Base-by-base conservation (phyloP, 2,329 filamentous ascomycete species). In the Colletotrichum acutatum region DNA sequence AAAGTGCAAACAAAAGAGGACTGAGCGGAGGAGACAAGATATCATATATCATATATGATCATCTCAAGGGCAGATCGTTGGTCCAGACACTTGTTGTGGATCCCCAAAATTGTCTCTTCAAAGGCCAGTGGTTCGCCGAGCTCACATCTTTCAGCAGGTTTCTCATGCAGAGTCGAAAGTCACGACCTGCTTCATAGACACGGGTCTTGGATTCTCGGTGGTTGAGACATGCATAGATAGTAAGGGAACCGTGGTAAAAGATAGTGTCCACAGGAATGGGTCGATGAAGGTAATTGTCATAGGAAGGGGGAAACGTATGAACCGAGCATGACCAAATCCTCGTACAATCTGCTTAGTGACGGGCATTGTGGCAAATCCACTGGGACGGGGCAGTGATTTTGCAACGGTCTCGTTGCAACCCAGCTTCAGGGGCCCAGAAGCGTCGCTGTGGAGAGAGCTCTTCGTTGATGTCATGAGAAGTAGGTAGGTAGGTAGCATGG, bases 21-120 rank as follows among this genome's bases (percentile, higher is more conserved):
- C 66, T 72, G 66, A 63, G 60, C 70, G 70, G 60, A 57, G 60
- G 58, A 46, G 66, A 49, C 32, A 30, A 72, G 66, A 65, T 72
- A 54, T 72, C 70, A 72, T 72, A 70, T 72, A 72, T 72, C 70
- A 65, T 59, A 65, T 56, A 28, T 72, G 70, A 72, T 59, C 34
- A 72, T 72, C 70, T 49, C 60, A 42, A 22, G 42, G 63, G 63
- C 30, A 65, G 60, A 70, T 70, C 70, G 46, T 42, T 70, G 66
- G 34, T 32, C 52, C 49, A 69, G 67, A 58, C 60, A 30, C 54
- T 65, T 46, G 67, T 32, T 65, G 70, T 42, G 66, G 66, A 54
- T 66, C 70, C 60, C 46, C 37, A 24, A 24, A 32, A 59, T 60
- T 66, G 32, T 72, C 59, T 54, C 65, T 54, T 65, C 66, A 61